Evolutionary conservation across 2,329 filamentous ascomycete species (phyloP).

Genomic region (Scopulariopsis brevicaulis): DNA sequence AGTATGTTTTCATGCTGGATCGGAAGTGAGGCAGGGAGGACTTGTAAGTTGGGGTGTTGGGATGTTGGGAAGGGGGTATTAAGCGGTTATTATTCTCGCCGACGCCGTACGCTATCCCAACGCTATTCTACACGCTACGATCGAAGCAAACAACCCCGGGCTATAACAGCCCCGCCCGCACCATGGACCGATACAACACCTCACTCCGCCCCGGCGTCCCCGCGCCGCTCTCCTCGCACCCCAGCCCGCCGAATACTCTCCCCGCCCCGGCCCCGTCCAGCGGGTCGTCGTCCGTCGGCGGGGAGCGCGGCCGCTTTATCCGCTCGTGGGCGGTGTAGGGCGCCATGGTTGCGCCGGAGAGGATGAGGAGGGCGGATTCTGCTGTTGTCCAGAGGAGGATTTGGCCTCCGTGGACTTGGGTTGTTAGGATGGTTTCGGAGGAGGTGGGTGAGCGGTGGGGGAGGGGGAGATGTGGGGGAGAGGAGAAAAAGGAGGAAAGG

Average conservation of each 20-base stretch:
- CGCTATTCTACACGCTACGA: too few species aligned
- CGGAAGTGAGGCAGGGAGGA: neutral
- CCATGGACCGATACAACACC: constrained; percentile 2
- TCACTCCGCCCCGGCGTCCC: neutral
- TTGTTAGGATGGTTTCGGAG: neutral
- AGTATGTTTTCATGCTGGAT: constrained; percentile 90
- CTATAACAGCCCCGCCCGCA: constrained; percentile 1
- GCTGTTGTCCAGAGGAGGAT: constrained; percentile 1
- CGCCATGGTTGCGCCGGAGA: neutral
- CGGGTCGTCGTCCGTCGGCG: neutral
- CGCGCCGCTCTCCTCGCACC: neutral
- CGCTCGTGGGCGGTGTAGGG: neutral
- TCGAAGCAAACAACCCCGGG: neutral
- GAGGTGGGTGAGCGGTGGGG: neutral
- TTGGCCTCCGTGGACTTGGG: constrained; percentile 10
- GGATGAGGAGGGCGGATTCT: neutral
- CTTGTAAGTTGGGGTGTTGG: neutral
- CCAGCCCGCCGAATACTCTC: neutral
- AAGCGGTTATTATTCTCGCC: neutral
- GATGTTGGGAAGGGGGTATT: neutral
- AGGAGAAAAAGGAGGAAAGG: neutral
- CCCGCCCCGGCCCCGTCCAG: neutral
- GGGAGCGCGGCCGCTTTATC: neutral
- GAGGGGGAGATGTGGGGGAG: neutral
- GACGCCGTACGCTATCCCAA: neutral